phyloP scores from a whole-genome alignment of 2,329 filamentous ascomycete genomes.

The Fusarium camptoceras region DNA sequence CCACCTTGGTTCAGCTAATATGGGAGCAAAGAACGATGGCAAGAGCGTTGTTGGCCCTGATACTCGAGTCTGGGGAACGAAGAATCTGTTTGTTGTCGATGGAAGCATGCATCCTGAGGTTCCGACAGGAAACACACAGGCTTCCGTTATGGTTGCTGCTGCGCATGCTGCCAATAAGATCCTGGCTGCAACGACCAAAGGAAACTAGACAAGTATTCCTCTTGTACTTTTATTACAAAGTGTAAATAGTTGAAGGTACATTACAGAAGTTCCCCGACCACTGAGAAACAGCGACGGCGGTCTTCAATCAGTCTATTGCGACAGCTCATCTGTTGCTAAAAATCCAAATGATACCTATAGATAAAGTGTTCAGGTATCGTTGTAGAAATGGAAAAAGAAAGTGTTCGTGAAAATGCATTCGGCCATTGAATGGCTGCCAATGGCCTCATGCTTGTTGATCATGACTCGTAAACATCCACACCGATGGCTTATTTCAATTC shows the following conservation, averaged over 20 bases:
- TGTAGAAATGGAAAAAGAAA: background rate
- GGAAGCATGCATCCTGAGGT: constrained; percentile 50
- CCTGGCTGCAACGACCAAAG: constrained; percentile 3
- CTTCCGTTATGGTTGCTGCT: constrained; percentile 46
- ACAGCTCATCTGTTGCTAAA: too few species aligned
- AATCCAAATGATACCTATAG: background rate
- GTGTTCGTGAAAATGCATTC: background rate
- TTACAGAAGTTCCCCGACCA: background rate
- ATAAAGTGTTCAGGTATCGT: background rate
- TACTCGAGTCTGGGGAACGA: constrained; percentile 49
- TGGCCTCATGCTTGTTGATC: constrained; percentile 18
- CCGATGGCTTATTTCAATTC: constrained; percentile 46
- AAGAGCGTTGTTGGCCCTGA: constrained; percentile 49
- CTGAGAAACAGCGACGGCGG: background rate
- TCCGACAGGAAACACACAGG: constrained; percentile 46
- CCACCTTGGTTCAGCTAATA: constrained; percentile 49
- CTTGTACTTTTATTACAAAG: background rate
- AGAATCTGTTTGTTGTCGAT: constrained; percentile 49
- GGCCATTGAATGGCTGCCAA: background rate
- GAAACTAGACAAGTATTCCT: background rate
- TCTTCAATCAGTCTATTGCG: background rate
- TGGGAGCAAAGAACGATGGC: constrained; percentile 49
- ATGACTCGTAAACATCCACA: constrained; percentile 20
- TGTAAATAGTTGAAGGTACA: background rate
- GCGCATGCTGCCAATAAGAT: constrained; percentile 43